Evolutionary conservation across 1,284 basidiomycete species (phyloP).

Genomic region (Cryptococcus neoformans): DNA sequence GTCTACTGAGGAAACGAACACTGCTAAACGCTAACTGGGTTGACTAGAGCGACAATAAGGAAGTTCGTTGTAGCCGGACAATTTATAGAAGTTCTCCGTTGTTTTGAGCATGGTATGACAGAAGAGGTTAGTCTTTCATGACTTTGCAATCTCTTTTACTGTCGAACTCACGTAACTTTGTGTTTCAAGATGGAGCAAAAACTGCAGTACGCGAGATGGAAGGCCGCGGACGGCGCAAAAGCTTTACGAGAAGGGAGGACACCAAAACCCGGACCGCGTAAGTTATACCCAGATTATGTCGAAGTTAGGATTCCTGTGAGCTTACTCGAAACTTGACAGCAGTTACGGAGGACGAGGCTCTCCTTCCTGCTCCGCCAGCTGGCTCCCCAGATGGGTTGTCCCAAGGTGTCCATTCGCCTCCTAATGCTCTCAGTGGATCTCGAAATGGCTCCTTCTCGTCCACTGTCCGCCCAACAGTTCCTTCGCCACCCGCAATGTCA

Average conservation of each 20-base stretch:
- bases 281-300: conserved; percentile 11
- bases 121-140: conserved; percentile 38
- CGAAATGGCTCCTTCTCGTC: conserved; percentile 21
- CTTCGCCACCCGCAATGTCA: background rate
- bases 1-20: conserved; percentile 7
- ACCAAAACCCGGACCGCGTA: conserved; percentile 46
- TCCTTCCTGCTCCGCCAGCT: conserved; percentile 22
- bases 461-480: conserved; percentile 9
- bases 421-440: background rate
- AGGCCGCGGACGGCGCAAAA: conserved; percentile 49
- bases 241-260: conserved; percentile 45
- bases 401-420: background rate
- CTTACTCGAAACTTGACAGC: conserved; percentile 11
- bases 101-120: conserved; percentile 46
- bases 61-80: conserved; percentile 49
- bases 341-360: conserved; percentile 24
- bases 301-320: no score
- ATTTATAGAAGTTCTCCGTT: conserved; percentile 48
- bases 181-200: conserved; percentile 47
- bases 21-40: background rate
- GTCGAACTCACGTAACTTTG: background rate
- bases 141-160: background rate
- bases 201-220: conserved; percentile 50
- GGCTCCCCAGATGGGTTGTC: conserved; percentile 7
- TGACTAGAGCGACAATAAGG: conserved; percentile 40